Conservation (phyloP, 148 eudicot species). For the Chenopodium album region DNA sequence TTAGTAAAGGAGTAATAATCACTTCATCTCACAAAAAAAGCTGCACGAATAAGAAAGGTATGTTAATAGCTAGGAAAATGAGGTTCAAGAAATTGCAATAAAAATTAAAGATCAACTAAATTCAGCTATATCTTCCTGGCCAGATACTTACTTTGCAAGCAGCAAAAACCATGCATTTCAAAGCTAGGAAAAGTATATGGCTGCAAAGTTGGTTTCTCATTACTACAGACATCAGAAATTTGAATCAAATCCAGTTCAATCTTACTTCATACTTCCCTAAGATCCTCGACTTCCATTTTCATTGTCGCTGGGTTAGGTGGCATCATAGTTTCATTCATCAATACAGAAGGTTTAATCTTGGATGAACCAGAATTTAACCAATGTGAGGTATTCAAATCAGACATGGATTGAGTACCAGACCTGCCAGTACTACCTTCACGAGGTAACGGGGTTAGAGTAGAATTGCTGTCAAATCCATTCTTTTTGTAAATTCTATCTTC, state of each 20-base stretch:
- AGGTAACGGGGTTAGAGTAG: slow-evolving; percentile 58
- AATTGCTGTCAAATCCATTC: slow-evolving; percentile 20
- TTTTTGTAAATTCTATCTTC: slow-evolving; percentile 59
- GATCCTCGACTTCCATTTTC: slow-evolving; percentile 18
- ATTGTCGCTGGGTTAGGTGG: slow-evolving; percentile 39
- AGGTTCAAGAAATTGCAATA: neutral
- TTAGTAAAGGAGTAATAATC: neutral
- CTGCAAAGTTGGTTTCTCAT: neutral
- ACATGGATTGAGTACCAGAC: slow-evolving; percentile 8
- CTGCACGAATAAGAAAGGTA: neutral
- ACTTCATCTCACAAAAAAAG: neutral
- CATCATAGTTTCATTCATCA: slow-evolving; percentile 22
- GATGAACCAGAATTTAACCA: slow-evolving; percentile 13
- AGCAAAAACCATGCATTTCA: neutral
- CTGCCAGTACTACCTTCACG: slow-evolving; percentile 58
- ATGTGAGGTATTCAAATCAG: slow-evolving; percentile 16
- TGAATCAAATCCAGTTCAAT: neutral
- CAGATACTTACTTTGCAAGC: neutral
- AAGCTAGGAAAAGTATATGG: neutral
- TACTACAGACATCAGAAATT: neutral
- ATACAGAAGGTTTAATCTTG: neutral
- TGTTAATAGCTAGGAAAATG: too few relatives aligned
- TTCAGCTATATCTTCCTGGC: neutral
- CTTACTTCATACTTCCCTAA: slow-evolving; percentile 4
- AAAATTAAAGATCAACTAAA: neutral